Evolutionary conservation across 345 rosid genomes (phyloP), one percentile per base, ranked within the genome.

Genomic region (Euphorbia lathyris): DNA sequence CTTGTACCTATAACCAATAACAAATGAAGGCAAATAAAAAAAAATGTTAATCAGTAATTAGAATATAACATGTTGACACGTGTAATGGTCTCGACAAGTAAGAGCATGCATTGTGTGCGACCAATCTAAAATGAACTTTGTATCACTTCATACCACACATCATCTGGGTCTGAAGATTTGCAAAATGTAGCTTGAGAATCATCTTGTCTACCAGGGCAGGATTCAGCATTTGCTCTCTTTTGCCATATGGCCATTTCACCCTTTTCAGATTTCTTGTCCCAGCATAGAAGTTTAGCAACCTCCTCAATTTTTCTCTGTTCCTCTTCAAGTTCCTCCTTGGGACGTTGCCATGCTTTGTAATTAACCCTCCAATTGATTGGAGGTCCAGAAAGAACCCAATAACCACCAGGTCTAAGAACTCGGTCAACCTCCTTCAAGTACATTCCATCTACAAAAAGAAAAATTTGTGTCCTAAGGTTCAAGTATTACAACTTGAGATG

Each of bases 381-480:
- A 65, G 99, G 99, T 50, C 98, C 99, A 5, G 98, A 95, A 8
- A 95, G 90, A 19, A 95, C 81, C 99, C 99, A 95, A 77, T 95
- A 95, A 68, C 97, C 99, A 63, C 99, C 99, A 0, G 97, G 94
- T 80, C 99, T 87, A 70, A 92, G 95, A 73, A 95, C 99, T 48
- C 99, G 89, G 78, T 92, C 99, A 40, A 95, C 98, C 81, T 95
- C 99, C 90, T 83, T 92, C 78, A 95, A 65, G 82, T 92, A 90
- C 79, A 76, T 87, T 68, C 99, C 99, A 83, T 84, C 99, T 95
- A 84, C 77, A 60, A 74, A 76, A 30, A 58, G 32, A 66, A 56
- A 81, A 73, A 62, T 11, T 25, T 65, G 67, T 66, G 71, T 73
- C 36, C 45, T 47, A 10, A 67, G 57, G 26, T 40, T 43, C 40